These are phyloP conservation scores for Termitomyces sp. DNA, from an alignment of 768 basidiomycete genomes.

Conservation along the genomic window DNA sequence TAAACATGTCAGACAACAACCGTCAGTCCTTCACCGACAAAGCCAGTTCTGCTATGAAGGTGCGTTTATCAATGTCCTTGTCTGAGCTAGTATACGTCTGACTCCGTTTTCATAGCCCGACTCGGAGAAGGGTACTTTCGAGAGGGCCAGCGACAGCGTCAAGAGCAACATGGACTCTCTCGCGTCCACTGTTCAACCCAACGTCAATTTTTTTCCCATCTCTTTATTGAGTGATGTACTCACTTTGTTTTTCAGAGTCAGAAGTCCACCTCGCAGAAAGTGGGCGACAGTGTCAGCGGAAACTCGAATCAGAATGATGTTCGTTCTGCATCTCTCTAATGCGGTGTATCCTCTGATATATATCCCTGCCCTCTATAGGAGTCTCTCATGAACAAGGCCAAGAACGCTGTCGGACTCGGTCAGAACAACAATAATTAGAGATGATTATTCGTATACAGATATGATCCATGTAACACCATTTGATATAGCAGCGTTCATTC, in stretches of 20 bases:
- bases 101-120: conserved; percentile 38
- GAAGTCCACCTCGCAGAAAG: conserved; percentile 46
- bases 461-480: background rate
- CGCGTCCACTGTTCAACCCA: conserved; percentile 44
- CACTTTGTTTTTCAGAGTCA: conserved; percentile 26
- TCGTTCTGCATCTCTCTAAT: no score
- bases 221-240: background rate
- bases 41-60: conserved; percentile 44
- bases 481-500: background rate
- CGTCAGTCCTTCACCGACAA: conserved; percentile 61
- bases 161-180: conserved; percentile 43
- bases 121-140: conserved; percentile 48
- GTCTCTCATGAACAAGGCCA: conserved; percentile 44
- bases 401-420: conserved; percentile 45
- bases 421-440: background rate
- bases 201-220: conserved; percentile 23
- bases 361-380: conserved; percentile 17
- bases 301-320: conserved; percentile 44
- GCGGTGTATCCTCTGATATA: no score
- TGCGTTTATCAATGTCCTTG: conserved; percentile 10
- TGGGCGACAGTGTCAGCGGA: conserved; percentile 39
- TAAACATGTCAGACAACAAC: conserved; percentile 47
- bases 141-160: conserved; percentile 42
- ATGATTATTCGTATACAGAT: no score
- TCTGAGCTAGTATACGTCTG: background rate